A percentile compares a stretch with the other conserved stretches of the same genome.
Conservation (phyloP, 495 filamentous ascomycete species). For the Annulohypoxylon stygium region DNA sequence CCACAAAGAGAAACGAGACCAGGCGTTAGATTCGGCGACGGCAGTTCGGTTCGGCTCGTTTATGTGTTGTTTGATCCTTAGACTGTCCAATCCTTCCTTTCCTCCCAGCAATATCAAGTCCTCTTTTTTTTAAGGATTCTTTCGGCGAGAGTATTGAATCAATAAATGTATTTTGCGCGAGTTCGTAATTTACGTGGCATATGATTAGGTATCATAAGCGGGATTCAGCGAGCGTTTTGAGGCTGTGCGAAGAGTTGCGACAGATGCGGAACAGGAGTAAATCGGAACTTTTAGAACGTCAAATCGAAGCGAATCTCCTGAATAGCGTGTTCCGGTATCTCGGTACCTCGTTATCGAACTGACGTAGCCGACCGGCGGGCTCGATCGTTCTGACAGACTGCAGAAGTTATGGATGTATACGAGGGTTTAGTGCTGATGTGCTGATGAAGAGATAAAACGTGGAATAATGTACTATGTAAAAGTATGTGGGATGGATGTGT, state of each 20-base stretch:
- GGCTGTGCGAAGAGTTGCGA: constrained; percentile 30
- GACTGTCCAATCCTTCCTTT: not conserved
- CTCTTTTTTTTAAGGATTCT: not conserved
- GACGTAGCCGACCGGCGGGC: constrained; percentile 40
- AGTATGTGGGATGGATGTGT: not conserved
- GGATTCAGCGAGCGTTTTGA: constrained; percentile 19
- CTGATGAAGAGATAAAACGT: constrained; percentile 15
- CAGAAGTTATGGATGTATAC: not conserved
- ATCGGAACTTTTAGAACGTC: constrained; percentile 2
- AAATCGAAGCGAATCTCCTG: not conserved
- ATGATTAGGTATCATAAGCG: not conserved
- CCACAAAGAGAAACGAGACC: not conserved
- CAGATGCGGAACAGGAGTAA: constrained; percentile 5
- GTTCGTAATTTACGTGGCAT: constrained; percentile 21
- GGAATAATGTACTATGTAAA: not conserved
- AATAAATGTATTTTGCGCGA: constrained; percentile 5
- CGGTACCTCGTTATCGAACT: constrained; percentile 6
- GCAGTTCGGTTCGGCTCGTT: not conserved
- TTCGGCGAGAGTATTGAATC: constrained; percentile 18
- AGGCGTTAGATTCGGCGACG: not conserved
- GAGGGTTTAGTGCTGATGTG: constrained; percentile 16
- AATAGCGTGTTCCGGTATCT: not conserved
- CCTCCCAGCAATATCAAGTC: constrained; percentile 15
- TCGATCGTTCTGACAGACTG: constrained; percentile 22
- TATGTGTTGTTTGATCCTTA: constrained; percentile 1